Conservation (phyloP, 1,139 yeast species). For the Saccharomyces pastorianus region DNA sequence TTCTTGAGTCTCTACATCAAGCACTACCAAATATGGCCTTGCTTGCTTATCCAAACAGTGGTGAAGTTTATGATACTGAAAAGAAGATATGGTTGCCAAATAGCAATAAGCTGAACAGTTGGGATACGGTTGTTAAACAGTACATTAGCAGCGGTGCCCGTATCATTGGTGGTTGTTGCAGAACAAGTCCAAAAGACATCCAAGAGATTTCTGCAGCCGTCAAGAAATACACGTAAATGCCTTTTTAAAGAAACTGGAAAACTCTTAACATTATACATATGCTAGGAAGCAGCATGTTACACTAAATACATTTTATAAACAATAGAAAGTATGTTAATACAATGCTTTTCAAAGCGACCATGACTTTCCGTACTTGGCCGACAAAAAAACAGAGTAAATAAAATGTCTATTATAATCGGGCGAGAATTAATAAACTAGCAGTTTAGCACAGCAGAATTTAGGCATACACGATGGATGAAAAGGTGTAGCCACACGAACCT, state of each 20-base stretch:
- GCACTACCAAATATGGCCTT: slow-evolving; percentile 18
- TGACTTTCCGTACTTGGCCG: neutral
- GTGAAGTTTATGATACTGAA: slow-evolving; percentile 26
- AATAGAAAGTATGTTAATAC: neutral
- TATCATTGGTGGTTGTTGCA: slow-evolving; percentile 30
- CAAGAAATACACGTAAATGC: slow-evolving; percentile 3
- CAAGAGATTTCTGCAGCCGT: slow-evolving; percentile 15
- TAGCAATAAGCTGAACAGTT: slow-evolving; percentile 7
- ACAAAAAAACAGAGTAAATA: neutral
- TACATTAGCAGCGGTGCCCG: slow-evolving; percentile 19
- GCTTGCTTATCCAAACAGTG: slow-evolving; percentile 28
- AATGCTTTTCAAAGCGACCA: neutral
- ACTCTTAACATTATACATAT: neutral
- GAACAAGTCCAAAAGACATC: slow-evolving; percentile 27
- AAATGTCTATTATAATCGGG: too few relatives aligned
- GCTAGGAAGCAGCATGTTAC: neutral
- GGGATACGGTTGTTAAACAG: slow-evolving; percentile 23
- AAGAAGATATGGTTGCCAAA: neutral
- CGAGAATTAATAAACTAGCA: too few relatives aligned
- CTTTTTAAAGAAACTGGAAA: neutral
- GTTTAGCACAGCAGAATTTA: too few relatives aligned
- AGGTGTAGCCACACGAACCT: neutral
- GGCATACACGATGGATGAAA: neutral
- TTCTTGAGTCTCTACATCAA: slow-evolving; percentile 15
- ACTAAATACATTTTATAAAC: too few relatives aligned